phyloP scores from a whole-genome alignment of 1,139 yeast species.

The Yamadazyma atmosphaerica region DNA sequence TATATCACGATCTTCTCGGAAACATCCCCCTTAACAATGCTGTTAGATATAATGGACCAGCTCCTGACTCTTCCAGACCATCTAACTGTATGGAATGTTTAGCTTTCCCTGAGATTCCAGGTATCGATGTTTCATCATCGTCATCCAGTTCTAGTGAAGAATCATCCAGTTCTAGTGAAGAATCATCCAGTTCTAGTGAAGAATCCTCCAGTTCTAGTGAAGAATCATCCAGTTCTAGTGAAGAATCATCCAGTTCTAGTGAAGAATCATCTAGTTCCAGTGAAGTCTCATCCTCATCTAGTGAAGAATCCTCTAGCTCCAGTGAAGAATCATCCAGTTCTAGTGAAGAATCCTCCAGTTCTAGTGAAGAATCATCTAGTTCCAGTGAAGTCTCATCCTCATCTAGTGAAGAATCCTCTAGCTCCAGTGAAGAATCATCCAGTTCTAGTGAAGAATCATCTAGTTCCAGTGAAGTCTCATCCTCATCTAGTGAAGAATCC shows the following conservation, averaged over 20 bases:
- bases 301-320: conserved; percentile 5
- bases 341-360: conserved; percentile 5
- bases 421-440: conserved; percentile 1
- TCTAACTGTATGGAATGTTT: conserved; percentile 12
- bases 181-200: conserved; percentile 6
- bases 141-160: too few relatives aligned
- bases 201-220: conserved; percentile 7
- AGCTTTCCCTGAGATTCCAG: conserved; percentile 14
- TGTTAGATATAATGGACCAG: conserved; percentile 19
- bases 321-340: conserved; percentile 7
- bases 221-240: conserved; percentile 5
- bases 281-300: conserved; percentile 5
- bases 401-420: conserved; percentile 2
- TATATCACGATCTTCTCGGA: conserved; percentile 8
- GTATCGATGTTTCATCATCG: conserved; percentile 7
- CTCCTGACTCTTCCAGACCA: conserved; percentile 13
- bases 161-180: conserved; percentile 6
- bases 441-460: conserved; percentile 2
- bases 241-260: conserved; percentile 5
- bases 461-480: conserved; percentile 5
- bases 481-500: conserved; percentile 9
- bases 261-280: conserved; percentile 5
- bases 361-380: conserved; percentile 1
- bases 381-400: background rate
- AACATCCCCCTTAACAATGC: conserved; percentile 13